Percentiles rank a stretch among this genome's conserved stretches.
phyloP scores from a whole-genome alignment of 495 filamentous ascomycete species.

The Xylaria curta region DNA sequence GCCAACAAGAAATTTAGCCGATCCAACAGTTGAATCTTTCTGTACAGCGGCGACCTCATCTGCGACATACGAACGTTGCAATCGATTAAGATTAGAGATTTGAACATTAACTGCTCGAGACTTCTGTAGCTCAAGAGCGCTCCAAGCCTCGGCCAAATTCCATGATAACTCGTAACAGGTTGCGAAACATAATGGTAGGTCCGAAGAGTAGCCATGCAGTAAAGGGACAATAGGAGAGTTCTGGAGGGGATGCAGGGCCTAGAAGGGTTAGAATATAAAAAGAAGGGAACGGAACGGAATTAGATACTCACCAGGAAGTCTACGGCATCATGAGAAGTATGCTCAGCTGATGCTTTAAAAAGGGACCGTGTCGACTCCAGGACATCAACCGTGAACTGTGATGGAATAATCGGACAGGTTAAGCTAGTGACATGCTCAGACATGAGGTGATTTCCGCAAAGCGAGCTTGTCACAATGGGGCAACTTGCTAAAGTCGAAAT shows the following conservation, averaged over 20 bases:
- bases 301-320: conserved; percentile 31
- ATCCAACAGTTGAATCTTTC: conserved; percentile 66
- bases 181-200: conserved; percentile 52
- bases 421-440: neutral
- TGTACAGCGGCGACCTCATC: conserved; percentile 62
- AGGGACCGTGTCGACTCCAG: conserved; percentile 28
- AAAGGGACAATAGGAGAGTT: conserved; percentile 63
- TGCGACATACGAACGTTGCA: conserved; percentile 71
- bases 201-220: conserved; percentile 38
- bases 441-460: conserved; percentile 7
- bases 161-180: conserved; percentile 57
- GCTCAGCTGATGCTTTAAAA: conserved; percentile 17
- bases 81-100: conserved; percentile 67
- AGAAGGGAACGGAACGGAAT: conserved; percentile 35
- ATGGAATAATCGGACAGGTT: conserved; percentile 22
- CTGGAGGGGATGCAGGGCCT: conserved; percentile 61
- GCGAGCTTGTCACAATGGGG: conserved; percentile 14
- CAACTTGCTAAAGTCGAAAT: conserved; percentile 31
- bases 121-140: conserved; percentile 42
- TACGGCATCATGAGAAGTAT: conserved; percentile 29
- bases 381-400: conserved; percentile 25
- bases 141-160: conserved; percentile 47
- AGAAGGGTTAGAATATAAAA: conserved; percentile 10
- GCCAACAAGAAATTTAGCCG: conserved; percentile 48
- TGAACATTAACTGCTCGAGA: conserved; percentile 50